Percentiles rank a stretch among this genome's conserved stretches.
phyloP scores from a whole-genome alignment of 108 stramenopile species.

The Bacterosira constricta region DNA sequence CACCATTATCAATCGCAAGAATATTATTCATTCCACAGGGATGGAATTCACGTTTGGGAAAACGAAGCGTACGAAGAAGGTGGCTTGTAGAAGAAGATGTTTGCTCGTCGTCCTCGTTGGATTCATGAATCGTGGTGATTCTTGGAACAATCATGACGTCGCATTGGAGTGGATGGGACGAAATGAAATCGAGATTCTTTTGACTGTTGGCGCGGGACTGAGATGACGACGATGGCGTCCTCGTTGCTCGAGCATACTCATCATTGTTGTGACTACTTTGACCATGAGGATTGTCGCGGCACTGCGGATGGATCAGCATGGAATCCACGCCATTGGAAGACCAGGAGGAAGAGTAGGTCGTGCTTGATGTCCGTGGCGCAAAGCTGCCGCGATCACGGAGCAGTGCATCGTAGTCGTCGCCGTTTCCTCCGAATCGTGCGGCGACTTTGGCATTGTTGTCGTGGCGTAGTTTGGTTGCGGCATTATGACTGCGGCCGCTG shows the following conservation, averaged over 20 bases:
- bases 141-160: constrained; percentile 27
- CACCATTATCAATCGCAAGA: constrained; percentile 10
- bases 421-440: background rate
- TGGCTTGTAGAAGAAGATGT: no score
- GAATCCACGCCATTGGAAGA: no score
- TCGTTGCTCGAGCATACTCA: no score
- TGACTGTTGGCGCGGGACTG: background rate
- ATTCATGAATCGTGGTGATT: background rate
- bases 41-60: background rate
- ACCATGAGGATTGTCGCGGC: no score
- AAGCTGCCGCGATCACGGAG: no score
- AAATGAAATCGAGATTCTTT: background rate
- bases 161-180: constrained; percentile 37
- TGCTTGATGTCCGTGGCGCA: no score
- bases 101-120: background rate
- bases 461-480: background rate
- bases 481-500: background rate
- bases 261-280: no score
- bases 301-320: no score
- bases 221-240: background rate
- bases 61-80: background rate
- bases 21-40: constrained; percentile 26
- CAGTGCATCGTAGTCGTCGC: no score
- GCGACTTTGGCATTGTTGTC: background rate
- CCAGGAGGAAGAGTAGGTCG: no score